A percentile compares a stretch with the other conserved stretches of the same genome.
Conservation (phyloP, 2,329 filamentous ascomycete genomes). For the Alternaria ventricosa region DNA sequence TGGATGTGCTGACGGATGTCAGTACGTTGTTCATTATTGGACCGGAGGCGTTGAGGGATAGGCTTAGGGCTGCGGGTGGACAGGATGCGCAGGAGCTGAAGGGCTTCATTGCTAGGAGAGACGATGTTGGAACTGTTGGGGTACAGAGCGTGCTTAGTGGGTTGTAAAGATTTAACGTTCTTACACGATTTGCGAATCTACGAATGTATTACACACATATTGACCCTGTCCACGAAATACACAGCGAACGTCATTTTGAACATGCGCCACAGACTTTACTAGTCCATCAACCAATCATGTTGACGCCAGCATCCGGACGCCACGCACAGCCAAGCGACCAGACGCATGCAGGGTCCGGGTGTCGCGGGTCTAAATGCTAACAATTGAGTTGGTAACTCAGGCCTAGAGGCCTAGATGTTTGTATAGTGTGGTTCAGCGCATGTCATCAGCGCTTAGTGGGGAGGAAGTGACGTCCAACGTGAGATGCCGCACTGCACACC, state of each 20-base stretch:
- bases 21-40: slow-evolving; percentile 96
- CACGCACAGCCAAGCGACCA: background rate
- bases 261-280: background rate
- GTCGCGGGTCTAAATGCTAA: background rate
- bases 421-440: background rate
- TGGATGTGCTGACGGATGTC: slow-evolving; percentile 91
- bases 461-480: background rate
- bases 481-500: accelerated
- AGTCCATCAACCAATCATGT: accelerated
- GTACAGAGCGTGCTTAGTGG: slow-evolving; percentile 81
- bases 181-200: background rate
- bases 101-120: slow-evolving; percentile 82
- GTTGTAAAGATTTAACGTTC: slow-evolving; percentile 11
- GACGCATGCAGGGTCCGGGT: background rate
- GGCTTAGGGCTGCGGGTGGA: slow-evolving; percentile 53
- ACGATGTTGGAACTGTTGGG: slow-evolving; percentile 80
- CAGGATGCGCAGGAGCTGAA: slow-evolving; percentile 67
- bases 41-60: slow-evolving; percentile 59
- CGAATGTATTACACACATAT: accelerated
- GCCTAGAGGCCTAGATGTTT: background rate
- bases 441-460: background rate
- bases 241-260: background rate
- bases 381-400: background rate
- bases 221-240: background rate
- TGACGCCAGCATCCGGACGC: background rate